These are phyloP conservation scores for Cordyceps farinosa DNA, from an alignment of 2,329 filamentous ascomycete genomes.

Conservation along the genomic window DNA sequence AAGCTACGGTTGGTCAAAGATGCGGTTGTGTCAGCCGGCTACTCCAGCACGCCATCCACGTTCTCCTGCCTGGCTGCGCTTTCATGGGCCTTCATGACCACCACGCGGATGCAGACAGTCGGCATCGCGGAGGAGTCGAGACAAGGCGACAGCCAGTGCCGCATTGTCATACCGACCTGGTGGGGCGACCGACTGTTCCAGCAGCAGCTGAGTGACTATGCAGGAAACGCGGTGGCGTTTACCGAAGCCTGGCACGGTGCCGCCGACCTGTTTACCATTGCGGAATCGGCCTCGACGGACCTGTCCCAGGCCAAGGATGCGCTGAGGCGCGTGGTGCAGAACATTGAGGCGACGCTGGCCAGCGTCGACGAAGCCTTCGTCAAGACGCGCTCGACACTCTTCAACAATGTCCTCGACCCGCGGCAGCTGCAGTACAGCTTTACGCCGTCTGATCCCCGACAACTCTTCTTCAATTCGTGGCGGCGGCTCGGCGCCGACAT, in stretches of 20 bases:
- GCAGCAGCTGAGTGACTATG: conserved; percentile 31
- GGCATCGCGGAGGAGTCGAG: background rate
- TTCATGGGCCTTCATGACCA: conserved; percentile 38
- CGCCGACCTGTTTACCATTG: conserved; percentile 22
- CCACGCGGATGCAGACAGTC: conserved; percentile 26
- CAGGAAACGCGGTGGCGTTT: conserved; percentile 42
- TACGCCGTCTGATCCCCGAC: conserved; percentile 38
- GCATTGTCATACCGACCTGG: conserved; percentile 40
- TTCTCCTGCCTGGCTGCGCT: conserved; percentile 40
- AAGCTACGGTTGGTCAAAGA: conserved; percentile 32
- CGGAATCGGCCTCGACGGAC: conserved; percentile 19
- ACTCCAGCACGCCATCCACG: conserved; percentile 26
- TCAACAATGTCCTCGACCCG: conserved; percentile 35
- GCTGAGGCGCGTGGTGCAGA: conserved; percentile 29
- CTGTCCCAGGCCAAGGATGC: conserved; percentile 20
- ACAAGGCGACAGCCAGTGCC: conserved; percentile 20
- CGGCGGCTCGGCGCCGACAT: conserved; percentile 41
- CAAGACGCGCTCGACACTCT: conserved; percentile 36
- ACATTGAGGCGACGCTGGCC: conserved; percentile 26
- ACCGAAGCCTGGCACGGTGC: conserved; percentile 30
- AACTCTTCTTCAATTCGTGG: conserved; percentile 45
- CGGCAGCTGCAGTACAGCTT: conserved; percentile 38
- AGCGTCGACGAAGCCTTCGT: conserved; percentile 41
- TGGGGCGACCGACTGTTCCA: conserved; percentile 37
- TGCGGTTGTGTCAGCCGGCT: conserved; percentile 21